Evolutionary conservation across 2,329 filamentous ascomycete species (phyloP).

Genomic region (Penicillium verrucosum): DNA sequence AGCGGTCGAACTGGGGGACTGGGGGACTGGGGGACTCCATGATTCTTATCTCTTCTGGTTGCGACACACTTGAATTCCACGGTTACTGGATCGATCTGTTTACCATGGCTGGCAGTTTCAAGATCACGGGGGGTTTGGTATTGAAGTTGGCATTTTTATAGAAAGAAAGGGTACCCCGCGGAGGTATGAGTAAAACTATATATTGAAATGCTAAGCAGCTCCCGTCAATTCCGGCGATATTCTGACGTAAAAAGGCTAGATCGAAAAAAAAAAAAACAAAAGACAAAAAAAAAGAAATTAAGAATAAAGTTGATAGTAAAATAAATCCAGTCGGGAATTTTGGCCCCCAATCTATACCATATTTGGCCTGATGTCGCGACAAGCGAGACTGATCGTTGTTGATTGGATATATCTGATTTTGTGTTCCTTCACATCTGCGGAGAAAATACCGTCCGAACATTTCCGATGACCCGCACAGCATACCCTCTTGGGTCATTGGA

Average conservation of each 20-base stretch:
- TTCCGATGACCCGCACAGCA: slow-evolving; percentile 5
- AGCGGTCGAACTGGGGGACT: slow-evolving; percentile 1
- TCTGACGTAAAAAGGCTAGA: neutral
- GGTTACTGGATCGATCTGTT: neutral
- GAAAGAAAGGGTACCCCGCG: neutral
- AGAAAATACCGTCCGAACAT: slow-evolving; percentile 10
- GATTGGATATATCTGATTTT: slow-evolving; percentile 1
- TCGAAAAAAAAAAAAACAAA: neutral
- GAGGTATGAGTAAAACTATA: neutral
- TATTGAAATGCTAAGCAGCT: neutral
- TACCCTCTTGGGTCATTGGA: neutral
- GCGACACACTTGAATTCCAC: neutral
- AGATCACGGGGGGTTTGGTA: neutral
- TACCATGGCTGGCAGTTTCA: neutral
- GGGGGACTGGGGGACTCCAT: neutral
- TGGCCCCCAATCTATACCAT: slow-evolving; percentile 16
- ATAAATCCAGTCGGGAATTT: neutral
- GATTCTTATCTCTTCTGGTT: neutral
- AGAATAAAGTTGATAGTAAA: neutral
- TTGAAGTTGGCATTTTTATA: neutral
- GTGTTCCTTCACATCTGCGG: slow-evolving; percentile 1
- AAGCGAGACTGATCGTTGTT: slow-evolving; percentile 9
- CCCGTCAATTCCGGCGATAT: neutral
- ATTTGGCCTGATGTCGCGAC: slow-evolving; percentile 27
- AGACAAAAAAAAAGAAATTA: neutral